Conservation (phyloP, 495 filamentous ascomycete species). For the Baudoinia panamericana region DNA sequence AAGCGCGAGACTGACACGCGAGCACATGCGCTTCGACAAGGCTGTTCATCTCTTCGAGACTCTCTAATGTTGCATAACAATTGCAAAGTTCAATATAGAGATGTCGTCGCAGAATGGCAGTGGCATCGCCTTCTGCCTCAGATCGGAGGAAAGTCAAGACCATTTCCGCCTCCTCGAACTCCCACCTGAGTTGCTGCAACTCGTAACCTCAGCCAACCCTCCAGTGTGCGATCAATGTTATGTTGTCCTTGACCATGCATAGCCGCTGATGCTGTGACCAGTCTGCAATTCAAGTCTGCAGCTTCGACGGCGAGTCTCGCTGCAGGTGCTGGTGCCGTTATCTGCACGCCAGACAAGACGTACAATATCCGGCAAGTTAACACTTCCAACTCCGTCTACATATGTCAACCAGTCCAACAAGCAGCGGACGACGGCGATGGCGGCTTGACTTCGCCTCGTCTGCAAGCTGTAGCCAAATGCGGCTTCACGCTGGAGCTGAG, state of each 20-base stretch:
- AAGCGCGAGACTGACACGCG: too few species aligned
- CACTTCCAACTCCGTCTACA: constrained; percentile 73
- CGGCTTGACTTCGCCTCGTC: constrained; percentile 28
- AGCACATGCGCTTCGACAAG: too few species aligned
- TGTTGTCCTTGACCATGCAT: too few species aligned
- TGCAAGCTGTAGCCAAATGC: constrained; percentile 56
- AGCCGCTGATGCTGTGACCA: constrained; percentile 29
- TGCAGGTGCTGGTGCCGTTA: constrained; percentile 49
- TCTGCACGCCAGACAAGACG: constrained; percentile 56
- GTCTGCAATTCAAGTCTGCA: constrained; percentile 52
- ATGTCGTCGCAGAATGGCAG: constrained; percentile 51
- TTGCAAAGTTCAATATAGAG: not conserved
- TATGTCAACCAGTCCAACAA: constrained; percentile 45
- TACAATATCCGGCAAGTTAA: constrained; percentile 81
- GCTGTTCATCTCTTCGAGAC: too few species aligned
- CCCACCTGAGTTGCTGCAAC: constrained; percentile 54
- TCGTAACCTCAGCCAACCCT: constrained; percentile 34
- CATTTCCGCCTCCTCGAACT: constrained; percentile 72
- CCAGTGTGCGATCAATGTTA: constrained; percentile 23
- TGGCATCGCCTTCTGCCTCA: constrained; percentile 52
- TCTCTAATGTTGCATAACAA: too few species aligned
- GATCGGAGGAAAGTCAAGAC: constrained; percentile 37
- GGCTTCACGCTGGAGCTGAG: constrained; percentile 55
- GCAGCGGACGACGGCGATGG: constrained; percentile 20
- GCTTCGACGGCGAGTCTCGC: constrained; percentile 21